These are phyloP conservation scores for Ogataea neopini DNA, from an alignment of 805 yeast genomes.

Conservation along the genomic window DNA sequence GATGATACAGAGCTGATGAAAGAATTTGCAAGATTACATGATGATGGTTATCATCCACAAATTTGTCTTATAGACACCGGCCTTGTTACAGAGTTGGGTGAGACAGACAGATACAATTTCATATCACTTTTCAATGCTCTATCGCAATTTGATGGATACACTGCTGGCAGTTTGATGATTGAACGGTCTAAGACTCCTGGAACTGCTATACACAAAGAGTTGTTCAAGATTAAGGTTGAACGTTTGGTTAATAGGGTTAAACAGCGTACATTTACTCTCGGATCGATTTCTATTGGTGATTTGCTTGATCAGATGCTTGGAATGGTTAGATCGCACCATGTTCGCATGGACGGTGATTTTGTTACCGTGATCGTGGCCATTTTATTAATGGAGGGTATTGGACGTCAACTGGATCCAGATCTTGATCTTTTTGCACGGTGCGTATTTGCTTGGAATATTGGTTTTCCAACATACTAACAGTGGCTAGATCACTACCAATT, in stretches of 20 bases:
- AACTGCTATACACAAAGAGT: slow-evolving; percentile 79
- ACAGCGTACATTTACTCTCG: slow-evolving; percentile 86
- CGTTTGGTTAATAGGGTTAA: slow-evolving; percentile 78
- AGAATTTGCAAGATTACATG: slow-evolving; percentile 48
- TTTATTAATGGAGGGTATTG: slow-evolving; percentile 88
- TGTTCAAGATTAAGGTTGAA: slow-evolving; percentile 87
- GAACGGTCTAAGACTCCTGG: slow-evolving; percentile 95
- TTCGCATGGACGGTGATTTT: slow-evolving; percentile 96
- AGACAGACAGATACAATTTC: slow-evolving; percentile 76
- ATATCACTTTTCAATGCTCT: slow-evolving; percentile 86
- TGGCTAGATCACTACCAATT: slow-evolving; percentile 72
- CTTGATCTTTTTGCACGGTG: slow-evolving; percentile 95
- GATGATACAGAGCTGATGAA: slow-evolving; percentile 33
- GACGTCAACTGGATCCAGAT: slow-evolving; percentile 90
- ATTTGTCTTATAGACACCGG: slow-evolving; percentile 93
- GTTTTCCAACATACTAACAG: slow-evolving; percentile 37
- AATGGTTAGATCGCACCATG: slow-evolving; percentile 94
- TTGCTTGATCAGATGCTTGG: slow-evolving; percentile 79
- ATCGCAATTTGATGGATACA: slow-evolving; percentile 89
- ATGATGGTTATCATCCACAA: slow-evolving; percentile 73
- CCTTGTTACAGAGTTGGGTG: slow-evolving; percentile 84
- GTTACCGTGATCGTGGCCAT: slow-evolving; percentile 95
- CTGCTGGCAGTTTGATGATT: slow-evolving; percentile 93
- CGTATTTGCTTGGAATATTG: slow-evolving; percentile 54
- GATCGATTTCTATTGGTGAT: slow-evolving; percentile 90